These are phyloP conservation scores for Fistulifera pelliculosa DNA, from an alignment of 108 stramenopile species.

Conservation along the genomic window DNA sequence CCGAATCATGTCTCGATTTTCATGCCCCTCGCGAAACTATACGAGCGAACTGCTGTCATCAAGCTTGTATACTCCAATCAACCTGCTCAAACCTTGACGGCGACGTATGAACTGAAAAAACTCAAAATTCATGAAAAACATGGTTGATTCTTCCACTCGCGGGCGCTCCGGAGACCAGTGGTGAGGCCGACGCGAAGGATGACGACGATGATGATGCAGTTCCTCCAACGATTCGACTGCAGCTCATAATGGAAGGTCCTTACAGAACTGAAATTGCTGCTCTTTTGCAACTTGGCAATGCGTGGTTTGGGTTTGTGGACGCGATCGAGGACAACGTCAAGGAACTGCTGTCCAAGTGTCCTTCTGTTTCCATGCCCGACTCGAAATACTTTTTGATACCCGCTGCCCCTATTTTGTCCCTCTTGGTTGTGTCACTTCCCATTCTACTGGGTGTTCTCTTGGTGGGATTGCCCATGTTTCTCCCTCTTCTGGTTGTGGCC, in stretches of 20 bases:
- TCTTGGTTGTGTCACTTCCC: constrained; percentile 38
- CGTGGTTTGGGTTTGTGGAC: constrained; percentile 63
- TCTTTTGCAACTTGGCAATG: constrained; percentile 30
- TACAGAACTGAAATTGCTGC: constrained; percentile 70
- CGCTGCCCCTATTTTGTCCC: constrained; percentile 43
- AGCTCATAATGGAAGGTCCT: constrained; percentile 51
- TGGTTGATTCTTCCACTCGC: constrained; percentile 69
- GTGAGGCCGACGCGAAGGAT: not conserved
- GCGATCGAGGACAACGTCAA: constrained; percentile 23
- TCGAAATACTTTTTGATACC: constrained; percentile 43
- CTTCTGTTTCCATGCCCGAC: constrained; percentile 11
- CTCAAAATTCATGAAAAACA: constrained; percentile 50
- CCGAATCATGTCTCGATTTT: constrained; percentile 19
- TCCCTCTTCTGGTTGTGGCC: constrained; percentile 38
- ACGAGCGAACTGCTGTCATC: constrained; percentile 30
- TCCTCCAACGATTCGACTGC: constrained; percentile 66
- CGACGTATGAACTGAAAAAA: constrained; percentile 18
- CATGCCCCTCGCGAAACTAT: constrained; percentile 40
- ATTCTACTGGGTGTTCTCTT: constrained; percentile 42
- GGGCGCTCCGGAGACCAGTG: not conserved
- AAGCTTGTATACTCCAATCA: constrained; percentile 30
- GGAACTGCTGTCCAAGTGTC: constrained; percentile 3
- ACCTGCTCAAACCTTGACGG: not conserved
- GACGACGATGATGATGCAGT: constrained; percentile 8
- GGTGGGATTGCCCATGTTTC: constrained; percentile 62